phyloP scores from a whole-genome alignment of 176 grass and related monocot genomes.

The Oryza glaberrima region DNA sequence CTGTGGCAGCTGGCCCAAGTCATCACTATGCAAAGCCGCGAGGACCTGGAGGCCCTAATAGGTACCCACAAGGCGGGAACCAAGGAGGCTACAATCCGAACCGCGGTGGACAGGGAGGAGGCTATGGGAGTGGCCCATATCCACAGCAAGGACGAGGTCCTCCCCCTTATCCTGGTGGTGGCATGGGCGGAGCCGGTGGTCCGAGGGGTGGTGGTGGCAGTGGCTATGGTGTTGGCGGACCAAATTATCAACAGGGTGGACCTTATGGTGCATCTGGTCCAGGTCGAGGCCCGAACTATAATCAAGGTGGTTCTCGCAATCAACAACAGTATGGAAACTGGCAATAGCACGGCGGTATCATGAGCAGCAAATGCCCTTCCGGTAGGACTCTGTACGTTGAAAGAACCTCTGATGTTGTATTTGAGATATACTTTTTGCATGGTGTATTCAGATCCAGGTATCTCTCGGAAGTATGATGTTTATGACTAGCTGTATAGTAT shows the following conservation, averaged over 20 bases:
- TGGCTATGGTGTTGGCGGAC: constrained; percentile 56
- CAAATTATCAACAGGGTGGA: constrained; percentile 69
- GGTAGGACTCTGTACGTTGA: neutral
- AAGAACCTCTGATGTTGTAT: neutral
- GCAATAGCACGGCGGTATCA: constrained; percentile 51
- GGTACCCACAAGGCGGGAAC: constrained; percentile 74
- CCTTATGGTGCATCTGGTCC: constrained; percentile 70
- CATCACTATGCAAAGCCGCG: constrained; percentile 87
- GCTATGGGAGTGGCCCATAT: constrained; percentile 71
- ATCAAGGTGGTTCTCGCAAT: constrained; percentile 60
- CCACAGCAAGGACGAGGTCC: constrained; percentile 71
- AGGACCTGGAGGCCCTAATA: constrained; percentile 74
- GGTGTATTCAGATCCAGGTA: neutral
- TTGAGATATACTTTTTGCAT: neutral
- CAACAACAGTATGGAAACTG: constrained; percentile 82
- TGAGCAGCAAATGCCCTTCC: neutral
- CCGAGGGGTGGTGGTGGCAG: constrained; percentile 41
- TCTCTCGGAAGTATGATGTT: neutral
- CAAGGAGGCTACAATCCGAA: constrained; percentile 68
- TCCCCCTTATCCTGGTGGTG: constrained; percentile 60
- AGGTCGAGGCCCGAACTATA: constrained; percentile 60
- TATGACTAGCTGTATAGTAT: neutral
- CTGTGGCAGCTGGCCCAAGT: constrained; percentile 64
- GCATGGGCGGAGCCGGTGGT: constrained; percentile 50
- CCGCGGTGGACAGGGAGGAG: constrained; percentile 71